Percentiles rank a stretch among this genome's conserved stretches.
These are phyloP conservation scores for Geosiphon pyriformis DNA, from an alignment of 192 early-diverging fungal species.

Conservation along the genomic window DNA sequence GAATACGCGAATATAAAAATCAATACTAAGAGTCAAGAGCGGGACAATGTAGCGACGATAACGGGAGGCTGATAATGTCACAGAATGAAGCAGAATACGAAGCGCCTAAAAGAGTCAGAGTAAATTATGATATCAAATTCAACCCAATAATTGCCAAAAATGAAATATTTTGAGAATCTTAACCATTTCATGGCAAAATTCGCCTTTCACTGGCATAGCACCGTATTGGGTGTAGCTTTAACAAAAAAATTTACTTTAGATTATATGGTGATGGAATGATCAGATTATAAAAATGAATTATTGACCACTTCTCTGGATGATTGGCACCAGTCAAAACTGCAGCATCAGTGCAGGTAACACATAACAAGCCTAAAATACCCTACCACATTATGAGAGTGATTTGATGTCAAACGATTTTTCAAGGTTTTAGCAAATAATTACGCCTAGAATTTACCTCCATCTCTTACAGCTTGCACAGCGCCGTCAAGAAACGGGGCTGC, in stretches of 20 bases:
- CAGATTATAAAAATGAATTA: background rate
- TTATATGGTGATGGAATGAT: background rate
- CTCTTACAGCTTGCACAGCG: conserved; percentile 82
- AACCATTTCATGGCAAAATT: conserved; percentile 91
- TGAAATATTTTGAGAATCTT: no score
- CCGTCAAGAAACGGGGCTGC: conserved; percentile 94
- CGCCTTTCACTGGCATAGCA: conserved; percentile 78
- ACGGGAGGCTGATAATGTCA: conserved; percentile 78
- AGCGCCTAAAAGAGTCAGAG: no score
- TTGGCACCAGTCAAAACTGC: conserved; percentile 88
- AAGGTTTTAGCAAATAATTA: no score
- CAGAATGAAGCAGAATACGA: conserved; percentile 77
- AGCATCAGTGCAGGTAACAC: conserved; percentile 98
- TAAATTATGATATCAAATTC: no score
- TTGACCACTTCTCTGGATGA: conserved; percentile 71
- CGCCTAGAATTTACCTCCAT: no score
- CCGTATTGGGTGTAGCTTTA: conserved; percentile 91
- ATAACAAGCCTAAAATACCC: conserved; percentile 69
- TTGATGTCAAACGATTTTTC: no score
- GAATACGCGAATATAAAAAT: conserved; percentile 97
- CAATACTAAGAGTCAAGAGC: conserved; percentile 88
- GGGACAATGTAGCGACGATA: conserved; percentile 85
- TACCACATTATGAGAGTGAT: no score
- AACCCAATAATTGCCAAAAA: no score
- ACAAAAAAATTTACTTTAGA: background rate